Base-by-base conservation (phyloP, 805 yeast species). In the Vanderwaltozyma verrucispora region DNA sequence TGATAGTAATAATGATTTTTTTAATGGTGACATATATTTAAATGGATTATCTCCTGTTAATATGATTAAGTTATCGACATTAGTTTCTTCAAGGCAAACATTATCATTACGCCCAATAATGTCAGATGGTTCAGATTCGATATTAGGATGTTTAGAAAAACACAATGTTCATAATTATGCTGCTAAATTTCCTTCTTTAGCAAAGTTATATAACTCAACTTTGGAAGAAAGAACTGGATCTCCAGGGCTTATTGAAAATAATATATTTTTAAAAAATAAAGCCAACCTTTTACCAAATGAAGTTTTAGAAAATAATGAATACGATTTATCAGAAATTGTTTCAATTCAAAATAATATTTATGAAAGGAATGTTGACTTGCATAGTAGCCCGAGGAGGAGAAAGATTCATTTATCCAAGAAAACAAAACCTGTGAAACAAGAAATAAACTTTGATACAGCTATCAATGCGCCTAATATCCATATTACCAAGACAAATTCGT, bases 61-160 rank as follows among this genome's bases (percentile, higher is more conserved):
- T 46, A 71, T 78, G 68, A 65, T 76, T 53, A 69, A 80, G 49
- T 65, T 88, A 12, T 71, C 82, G 1, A 71, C 82, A 5, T 63
- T 89, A 40, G 72, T 76, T 35, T 74, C 79, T n/a, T 77, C 89
- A 2, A 72, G 96, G 44, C 85, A 82, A 46, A 83, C 96, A 0
- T 65, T 88, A 42, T 75, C 83, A 13, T 59, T 89, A 33, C 68
- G 72, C 18, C 70, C 82, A 1, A 77, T 82, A 1, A 49, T 47
- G 11, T 60, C 28, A 68, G 58, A 15, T 68, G 62, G 36, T 67
- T 68, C 49, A 61, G 66, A 46, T 26, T 48, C 53, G 11, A 53
- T 56, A 17, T 53, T 51, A 7, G 60, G 60, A 5, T 55, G 60
- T 39, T 33, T 59, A 24, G 62, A 58, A 40, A 54, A 57, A 40